Conservation (phyloP, 2,329 filamentous ascomycete genomes). For the Ophidiomyces ophidiicola region DNA sequence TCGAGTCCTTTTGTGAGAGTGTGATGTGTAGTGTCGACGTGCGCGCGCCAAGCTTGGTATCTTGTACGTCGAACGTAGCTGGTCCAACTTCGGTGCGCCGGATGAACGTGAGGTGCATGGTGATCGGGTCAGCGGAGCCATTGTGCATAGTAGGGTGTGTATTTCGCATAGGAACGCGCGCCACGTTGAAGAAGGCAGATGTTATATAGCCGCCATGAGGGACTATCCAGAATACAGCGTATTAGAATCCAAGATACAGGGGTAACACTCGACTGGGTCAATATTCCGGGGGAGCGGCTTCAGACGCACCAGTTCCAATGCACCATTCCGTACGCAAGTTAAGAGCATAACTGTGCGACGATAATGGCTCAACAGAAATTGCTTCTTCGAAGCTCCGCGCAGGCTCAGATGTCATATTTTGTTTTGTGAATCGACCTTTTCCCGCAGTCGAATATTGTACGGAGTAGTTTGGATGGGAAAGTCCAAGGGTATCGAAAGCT, state of each 20-base stretch:
- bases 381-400: conserved; percentile 27
- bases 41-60: conserved; percentile 53
- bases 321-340: conserved; percentile 49
- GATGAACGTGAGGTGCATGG: conserved; percentile 54
- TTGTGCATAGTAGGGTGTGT: conserved; percentile 42
- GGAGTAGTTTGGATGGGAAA: too few species aligned
- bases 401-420: conserved; percentile 4
- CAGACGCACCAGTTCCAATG: conserved; percentile 45
- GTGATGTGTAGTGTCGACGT: conserved; percentile 52
- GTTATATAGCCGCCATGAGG: conserved; percentile 61
- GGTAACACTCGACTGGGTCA: background rate
- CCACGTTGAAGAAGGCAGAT: conserved; percentile 48
- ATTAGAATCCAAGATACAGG: conserved; percentile 1
- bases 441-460: too few species aligned
- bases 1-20: conserved; percentile 34
- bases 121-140: conserved; percentile 45
- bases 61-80: conserved; percentile 46
- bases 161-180: conserved; percentile 47
- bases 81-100: conserved; percentile 49
- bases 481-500: too few species aligned
- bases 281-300: background rate
- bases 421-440: background rate
- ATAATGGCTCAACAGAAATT: conserved; percentile 26
- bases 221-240: conserved; percentile 34
- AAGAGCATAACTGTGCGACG: conserved; percentile 47